A percentile compares a stretch with the other conserved stretches of the same genome.
These are phyloP conservation scores for Kalmusia sp. DNA, from an alignment of 2,329 filamentous ascomycete genomes.

Conservation along the genomic window DNA sequence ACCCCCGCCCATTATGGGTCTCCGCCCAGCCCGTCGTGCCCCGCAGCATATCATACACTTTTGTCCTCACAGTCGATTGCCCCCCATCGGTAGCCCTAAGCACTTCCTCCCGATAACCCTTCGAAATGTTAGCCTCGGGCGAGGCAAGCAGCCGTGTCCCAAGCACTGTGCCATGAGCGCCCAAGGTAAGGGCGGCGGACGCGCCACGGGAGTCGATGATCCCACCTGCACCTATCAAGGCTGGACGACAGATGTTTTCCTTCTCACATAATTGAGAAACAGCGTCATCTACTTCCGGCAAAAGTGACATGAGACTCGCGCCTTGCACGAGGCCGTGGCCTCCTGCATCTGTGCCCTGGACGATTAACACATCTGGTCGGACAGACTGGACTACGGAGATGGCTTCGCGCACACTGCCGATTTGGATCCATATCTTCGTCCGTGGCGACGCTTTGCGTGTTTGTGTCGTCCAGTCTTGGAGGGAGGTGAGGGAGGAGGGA, in stretches of 20 bases:
- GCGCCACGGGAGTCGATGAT: conserved; percentile 64
- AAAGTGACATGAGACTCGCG: conserved; percentile 61
- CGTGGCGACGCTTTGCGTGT: conserved; percentile 41
- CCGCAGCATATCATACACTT: conserved; percentile 60
- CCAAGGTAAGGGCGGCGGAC: conserved; percentile 63
- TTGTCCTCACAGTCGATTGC: conserved; percentile 57
- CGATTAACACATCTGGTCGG: conserved; percentile 64
- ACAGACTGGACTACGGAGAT: conserved; percentile 55
- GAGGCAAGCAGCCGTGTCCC: conserved; percentile 69
- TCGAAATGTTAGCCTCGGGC: conserved; percentile 54
- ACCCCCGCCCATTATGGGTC: conserved; percentile 63
- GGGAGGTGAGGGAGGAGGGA: conserved; percentile 37
- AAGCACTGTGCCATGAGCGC: conserved; percentile 62
- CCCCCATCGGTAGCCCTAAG: conserved; percentile 59
- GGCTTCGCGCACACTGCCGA: conserved; percentile 66
- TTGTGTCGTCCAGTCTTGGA: conserved; percentile 39
- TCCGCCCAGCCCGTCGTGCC: conserved; percentile 66
- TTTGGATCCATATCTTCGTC: conserved; percentile 65
- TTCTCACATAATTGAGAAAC: conserved; percentile 39
- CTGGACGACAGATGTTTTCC: conserved; percentile 26
- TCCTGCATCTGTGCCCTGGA: conserved; percentile 70
- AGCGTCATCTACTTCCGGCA: conserved; percentile 64
- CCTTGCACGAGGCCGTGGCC: conserved; percentile 66
- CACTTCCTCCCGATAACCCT: conserved; percentile 57
- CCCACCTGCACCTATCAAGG: conserved; percentile 65